Evolutionary conservation across 352 stramenopile genomes (phyloP), one percentile per base, ranked within the genome.

Genomic region (Phytopythium cucurbitacearum): DNA sequence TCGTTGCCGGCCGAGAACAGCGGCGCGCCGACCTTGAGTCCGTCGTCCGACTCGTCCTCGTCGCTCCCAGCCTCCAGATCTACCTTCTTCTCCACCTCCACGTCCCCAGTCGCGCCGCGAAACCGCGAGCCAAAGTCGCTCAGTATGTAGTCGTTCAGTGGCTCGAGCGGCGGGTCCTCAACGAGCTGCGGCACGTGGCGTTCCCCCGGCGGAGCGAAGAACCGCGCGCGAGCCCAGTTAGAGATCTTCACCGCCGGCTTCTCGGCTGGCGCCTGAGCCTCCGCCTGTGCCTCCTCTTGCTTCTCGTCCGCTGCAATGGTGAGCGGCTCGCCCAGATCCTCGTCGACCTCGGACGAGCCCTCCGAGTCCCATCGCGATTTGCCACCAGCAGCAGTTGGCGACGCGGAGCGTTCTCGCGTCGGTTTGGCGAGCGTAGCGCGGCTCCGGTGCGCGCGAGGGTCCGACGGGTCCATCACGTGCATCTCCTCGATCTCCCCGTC

Each of bases 81-180:
- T 2, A 76, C 65, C 8, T 71, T 47, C 49, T 84, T 82, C 53
- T 87, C 61, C 12, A 87, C 61, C 4, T 58, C 56, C 46, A 89
- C 65, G 12, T 82, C 65, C 36, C 78, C 71, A 1, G 74, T 60
- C 8, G 51, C 35, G 12, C 81, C 79, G 33, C 83, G 80, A 54
- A 80, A 87, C 28, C 83, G 68, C 35, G 80, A 80, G 57, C 80
- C 64, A 64, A 94, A 94, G 50, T 94, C 83, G 40, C 73, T 88
- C 40, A 94, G 58, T 44, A 94, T 94, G 53, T 84, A 88, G 46
- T 94, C 83, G 40, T 89, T 91, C n/a, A 94, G 61, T 42, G 83
- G 80, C 56, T 94, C 80, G 8, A 94, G 56, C 10, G 78, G 73
- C 32, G 71, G 65, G 46, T 91, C 76, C 48, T 89, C 80, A 6